Percentiles rank a stretch among this genome's conserved stretches.
Conservation (phyloP, 805 yeast genomes). For the Wickerhamomyces rabaulensis region DNA sequence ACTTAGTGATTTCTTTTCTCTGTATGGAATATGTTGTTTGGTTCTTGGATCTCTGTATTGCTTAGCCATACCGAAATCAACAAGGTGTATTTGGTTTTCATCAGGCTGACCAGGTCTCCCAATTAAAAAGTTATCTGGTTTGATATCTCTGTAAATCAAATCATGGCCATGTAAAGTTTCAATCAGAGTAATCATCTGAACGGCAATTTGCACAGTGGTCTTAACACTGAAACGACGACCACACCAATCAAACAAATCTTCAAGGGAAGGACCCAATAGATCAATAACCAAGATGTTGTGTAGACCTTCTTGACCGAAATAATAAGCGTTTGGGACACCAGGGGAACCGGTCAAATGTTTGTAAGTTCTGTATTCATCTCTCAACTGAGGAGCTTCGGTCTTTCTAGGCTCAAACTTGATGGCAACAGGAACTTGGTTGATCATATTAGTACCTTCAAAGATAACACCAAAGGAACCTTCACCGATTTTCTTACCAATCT, state of each 20-base stretch:
- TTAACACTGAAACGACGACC: conserved; percentile 67
- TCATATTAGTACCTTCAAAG: conserved; percentile 72
- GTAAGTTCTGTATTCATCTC: conserved; percentile 78
- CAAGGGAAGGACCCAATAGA: conserved; percentile 73
- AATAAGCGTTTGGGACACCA: conserved; percentile 81
- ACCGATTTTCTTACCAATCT: conserved; percentile 78
- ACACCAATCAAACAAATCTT: conserved; percentile 86
- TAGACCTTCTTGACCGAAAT: conserved; percentile 81
- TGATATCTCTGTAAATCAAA: conserved; percentile 74
- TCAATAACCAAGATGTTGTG: conserved; percentile 76
- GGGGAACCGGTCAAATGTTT: conserved; percentile 61
- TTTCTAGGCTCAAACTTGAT: conserved; percentile 78
- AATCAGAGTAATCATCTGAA: conserved; percentile 70
- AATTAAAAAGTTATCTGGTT: conserved; percentile 77
- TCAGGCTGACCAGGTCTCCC: conserved; percentile 57
- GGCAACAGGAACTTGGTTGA: conserved; percentile 60
- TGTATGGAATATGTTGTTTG: conserved; percentile 75
- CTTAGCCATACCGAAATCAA: conserved; percentile 86
- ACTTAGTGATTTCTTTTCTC: conserved; percentile 73
- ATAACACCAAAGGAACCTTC: conserved; percentile 86
- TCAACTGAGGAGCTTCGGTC: conserved; percentile 77
- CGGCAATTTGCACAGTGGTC: conserved; percentile 70
- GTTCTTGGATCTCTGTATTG: conserved; percentile 78
- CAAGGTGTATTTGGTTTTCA: conserved; percentile 64
- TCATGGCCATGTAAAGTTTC: conserved; percentile 74